Evolutionary conservation across 2,329 filamentous ascomycete genomes (phyloP).

Genomic region (Sporothrix sp.): DNA sequence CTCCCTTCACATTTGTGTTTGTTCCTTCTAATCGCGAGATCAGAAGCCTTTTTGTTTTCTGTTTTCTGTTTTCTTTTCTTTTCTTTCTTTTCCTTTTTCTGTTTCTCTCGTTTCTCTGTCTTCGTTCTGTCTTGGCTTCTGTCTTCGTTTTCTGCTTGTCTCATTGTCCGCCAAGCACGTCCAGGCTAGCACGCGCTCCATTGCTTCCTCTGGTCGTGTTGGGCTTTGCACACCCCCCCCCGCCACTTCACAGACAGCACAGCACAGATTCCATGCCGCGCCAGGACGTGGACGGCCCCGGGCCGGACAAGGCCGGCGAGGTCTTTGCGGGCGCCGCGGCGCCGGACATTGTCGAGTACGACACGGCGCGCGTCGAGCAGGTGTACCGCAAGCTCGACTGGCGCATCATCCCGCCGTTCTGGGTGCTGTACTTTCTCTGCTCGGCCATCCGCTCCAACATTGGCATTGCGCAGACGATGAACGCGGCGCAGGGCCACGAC

Average conservation of each 20-base stretch:
- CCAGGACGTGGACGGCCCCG: background rate
- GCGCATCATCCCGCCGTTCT: conserved; percentile 63
- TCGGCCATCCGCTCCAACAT: conserved; percentile 88
- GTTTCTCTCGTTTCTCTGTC: background rate
- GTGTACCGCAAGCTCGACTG: conserved; percentile 41
- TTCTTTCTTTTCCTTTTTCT: background rate
- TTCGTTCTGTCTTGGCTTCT: background rate
- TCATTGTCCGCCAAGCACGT: background rate
- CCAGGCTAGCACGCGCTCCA: conserved; percentile 40
- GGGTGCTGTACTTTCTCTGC: conserved; percentile 84
- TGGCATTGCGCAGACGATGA: conserved; percentile 93
- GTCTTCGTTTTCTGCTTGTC: background rate
- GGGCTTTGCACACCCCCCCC: background rate
- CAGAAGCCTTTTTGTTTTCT: conserved; percentile 1
- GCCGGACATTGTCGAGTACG: conserved; percentile 4
- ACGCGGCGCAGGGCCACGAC: conserved; percentile 58
- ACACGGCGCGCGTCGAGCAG: conserved; percentile 9
- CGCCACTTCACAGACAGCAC: conserved; percentile 12
- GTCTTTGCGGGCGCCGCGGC: background rate
- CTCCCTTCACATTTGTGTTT: background rate
- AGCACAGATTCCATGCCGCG: conserved; percentile 3
- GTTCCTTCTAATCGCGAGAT: too few relatives aligned
- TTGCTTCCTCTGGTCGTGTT: conserved; percentile 36
- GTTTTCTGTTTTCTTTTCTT: background rate
- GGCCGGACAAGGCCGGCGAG: background rate